phyloP scores from a whole-genome alignment of 768 basidiomycete genomes.

The Boletales sp. region DNA sequence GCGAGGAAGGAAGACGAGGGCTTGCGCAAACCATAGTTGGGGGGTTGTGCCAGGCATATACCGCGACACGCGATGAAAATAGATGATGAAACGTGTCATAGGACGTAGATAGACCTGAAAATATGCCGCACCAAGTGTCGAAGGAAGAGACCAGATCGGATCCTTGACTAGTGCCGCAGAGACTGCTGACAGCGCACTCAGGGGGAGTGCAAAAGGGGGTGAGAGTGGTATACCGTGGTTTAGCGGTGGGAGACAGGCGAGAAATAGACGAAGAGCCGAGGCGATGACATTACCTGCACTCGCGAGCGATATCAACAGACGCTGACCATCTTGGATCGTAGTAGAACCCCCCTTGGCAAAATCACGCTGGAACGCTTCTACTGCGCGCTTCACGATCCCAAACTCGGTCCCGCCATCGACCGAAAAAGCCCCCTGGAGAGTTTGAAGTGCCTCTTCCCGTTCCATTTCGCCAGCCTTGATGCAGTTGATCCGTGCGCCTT shows the following conservation, averaged over 20 bases:
- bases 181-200: slow-evolving; percentile 50
- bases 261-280: slow-evolving; percentile 58
- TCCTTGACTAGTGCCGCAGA: slow-evolving; percentile 49
- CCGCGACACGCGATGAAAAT: slow-evolving; percentile 58
- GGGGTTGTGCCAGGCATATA: slow-evolving; percentile 51
- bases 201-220: slow-evolving; percentile 64
- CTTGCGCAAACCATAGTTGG: slow-evolving; percentile 66
- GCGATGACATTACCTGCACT: slow-evolving; percentile 36
- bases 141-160: slow-evolving; percentile 44
- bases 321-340: slow-evolving; percentile 4
- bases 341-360: slow-evolving; percentile 11
- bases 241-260: slow-evolving; percentile 53
- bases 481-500: slow-evolving; percentile 73
- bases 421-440: slow-evolving; percentile 39
- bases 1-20: slow-evolving; percentile 50
- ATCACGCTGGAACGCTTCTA: slow-evolving; percentile 32
- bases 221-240: slow-evolving; percentile 34
- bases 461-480: slow-evolving; percentile 64
- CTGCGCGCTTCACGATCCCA: slow-evolving; percentile 33
- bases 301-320: slow-evolving; percentile 29
- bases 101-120: slow-evolving; percentile 36
- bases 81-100: slow-evolving; percentile 49
- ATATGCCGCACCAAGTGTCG: background rate
- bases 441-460: slow-evolving; percentile 37
- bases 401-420: slow-evolving; percentile 30